phyloP scores from a whole-genome alignment of 225 moss, liverwort and hornwort species.

The Sphagnum tenellum region DNA sequence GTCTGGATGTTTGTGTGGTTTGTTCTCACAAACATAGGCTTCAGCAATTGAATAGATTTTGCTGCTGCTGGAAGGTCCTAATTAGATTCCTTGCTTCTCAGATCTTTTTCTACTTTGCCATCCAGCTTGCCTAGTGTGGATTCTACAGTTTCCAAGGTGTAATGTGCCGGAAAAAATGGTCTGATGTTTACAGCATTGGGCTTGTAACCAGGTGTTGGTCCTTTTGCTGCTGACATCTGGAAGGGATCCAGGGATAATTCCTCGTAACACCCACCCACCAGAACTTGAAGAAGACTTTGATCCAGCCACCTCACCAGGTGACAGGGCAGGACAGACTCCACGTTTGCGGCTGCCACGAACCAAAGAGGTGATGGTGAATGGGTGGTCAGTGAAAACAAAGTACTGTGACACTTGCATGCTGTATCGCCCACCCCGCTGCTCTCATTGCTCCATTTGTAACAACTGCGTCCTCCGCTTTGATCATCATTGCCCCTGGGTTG shows the following conservation, averaged over 20 bases:
- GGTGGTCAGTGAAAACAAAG: constrained; percentile 78
- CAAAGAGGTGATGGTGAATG: constrained; percentile 85
- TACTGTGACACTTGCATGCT: constrained; percentile 99
- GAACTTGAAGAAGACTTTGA: constrained; percentile 93
- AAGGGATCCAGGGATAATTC: constrained; percentile 91
- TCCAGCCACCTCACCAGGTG: constrained; percentile 47
- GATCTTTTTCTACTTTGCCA: no score
- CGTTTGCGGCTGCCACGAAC: constrained; percentile 77
- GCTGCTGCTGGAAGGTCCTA: no score
- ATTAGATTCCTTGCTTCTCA: no score
- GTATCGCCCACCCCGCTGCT: constrained; percentile 93
- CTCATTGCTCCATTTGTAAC: constrained; percentile 99
- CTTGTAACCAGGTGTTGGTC: constrained; percentile 42
- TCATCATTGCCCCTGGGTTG: constrained; percentile 99
- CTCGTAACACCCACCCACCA: constrained; percentile 80
- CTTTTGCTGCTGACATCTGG: constrained; percentile 86
- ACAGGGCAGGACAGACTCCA: constrained; percentile 74
- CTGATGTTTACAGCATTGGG: no score
- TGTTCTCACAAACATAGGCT: no score
- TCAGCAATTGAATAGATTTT: no score
- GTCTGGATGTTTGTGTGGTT: no score
- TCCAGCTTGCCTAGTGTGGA: no score
- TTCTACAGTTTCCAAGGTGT: no score
- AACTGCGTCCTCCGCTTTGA: constrained; percentile 96
- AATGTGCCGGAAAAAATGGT: no score